A percentile compares a stretch with the other conserved stretches of the same genome.
These are phyloP conservation scores for Tulasnella sp. DNA, from an alignment of 768 basidiomycete genomes.

Conservation along the genomic window DNA sequence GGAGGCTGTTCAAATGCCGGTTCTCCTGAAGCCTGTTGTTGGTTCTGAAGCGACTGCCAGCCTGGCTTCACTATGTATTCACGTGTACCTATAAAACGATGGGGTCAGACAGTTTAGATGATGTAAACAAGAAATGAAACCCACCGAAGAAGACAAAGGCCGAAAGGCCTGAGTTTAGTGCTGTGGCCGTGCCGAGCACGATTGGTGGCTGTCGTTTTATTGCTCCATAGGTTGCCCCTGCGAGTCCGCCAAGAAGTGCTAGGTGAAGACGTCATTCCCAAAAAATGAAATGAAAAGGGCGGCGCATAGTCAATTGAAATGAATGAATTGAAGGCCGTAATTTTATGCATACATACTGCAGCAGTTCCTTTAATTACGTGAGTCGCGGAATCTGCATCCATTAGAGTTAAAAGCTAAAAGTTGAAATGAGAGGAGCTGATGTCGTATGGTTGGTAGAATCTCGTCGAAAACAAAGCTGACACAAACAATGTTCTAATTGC, in stretches of 20 bases:
- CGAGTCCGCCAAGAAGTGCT: slow-evolving; percentile 46
- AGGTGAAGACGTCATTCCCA: too few species aligned
- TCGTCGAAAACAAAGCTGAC: too few species aligned
- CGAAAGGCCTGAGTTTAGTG: slow-evolving; percentile 57
- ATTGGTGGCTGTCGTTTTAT: slow-evolving; percentile 38
- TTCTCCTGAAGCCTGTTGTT: slow-evolving; percentile 35
- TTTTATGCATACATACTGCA: too few species aligned
- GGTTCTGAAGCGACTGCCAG: slow-evolving; percentile 35
- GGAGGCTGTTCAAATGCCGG: slow-evolving; percentile 22
- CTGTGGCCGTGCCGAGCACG: slow-evolving; percentile 44
- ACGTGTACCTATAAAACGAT: slow-evolving; percentile 40
- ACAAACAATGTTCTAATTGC: too few species aligned
- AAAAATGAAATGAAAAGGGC: too few species aligned
- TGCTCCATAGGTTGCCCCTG: slow-evolving; percentile 35
- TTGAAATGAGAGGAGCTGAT: too few species aligned
- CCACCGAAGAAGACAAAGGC: slow-evolving; percentile 68
- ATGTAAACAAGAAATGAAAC: slow-evolving; percentile 21
- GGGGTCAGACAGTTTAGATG: not conserved
- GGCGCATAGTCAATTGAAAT: too few species aligned
- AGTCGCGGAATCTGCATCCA: too few species aligned
- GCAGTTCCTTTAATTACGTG: too few species aligned
- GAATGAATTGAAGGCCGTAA: too few species aligned
- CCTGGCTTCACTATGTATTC: slow-evolving; percentile 64
- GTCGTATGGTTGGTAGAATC: too few species aligned
- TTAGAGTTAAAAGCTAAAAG: too few species aligned